Conservation (phyloP, 2,329 filamentous ascomycete species). For the Diplodia mutila region DNA sequence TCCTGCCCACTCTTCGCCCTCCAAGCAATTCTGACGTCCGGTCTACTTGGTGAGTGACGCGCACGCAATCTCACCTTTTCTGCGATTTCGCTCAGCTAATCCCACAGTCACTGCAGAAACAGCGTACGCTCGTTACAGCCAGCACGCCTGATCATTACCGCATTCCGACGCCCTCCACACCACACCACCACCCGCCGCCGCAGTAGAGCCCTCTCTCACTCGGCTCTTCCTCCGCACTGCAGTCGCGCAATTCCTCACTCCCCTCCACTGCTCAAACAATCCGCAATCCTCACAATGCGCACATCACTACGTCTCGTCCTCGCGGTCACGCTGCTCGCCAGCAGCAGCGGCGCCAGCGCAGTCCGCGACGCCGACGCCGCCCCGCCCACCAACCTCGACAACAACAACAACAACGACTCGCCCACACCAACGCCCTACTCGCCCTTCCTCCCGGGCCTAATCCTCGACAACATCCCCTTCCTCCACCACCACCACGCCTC, state of each 20-base stretch:
- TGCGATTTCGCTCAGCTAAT: neutral
- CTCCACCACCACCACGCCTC: neutral
- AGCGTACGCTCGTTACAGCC: neutral
- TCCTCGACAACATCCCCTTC: slow-evolving; percentile 12
- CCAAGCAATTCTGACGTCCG: neutral
- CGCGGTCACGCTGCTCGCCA: slow-evolving; percentile 2
- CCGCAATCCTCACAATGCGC: slow-evolving; percentile 6
- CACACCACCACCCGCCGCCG: neutral
- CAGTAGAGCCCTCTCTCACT: neutral
- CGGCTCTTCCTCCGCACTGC: neutral
- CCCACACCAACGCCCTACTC: neutral
- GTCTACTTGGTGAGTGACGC: neutral
- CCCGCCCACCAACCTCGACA: neutral
- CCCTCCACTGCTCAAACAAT: neutral
- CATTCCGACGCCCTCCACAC: neutral
- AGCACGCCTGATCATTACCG: neutral
- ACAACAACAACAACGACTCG: slow-evolving; percentile 4
- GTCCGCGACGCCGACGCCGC: neutral
- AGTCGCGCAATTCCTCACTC: neutral
- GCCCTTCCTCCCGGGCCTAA: slow-evolving; percentile 18
- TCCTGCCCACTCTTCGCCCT: neutral
- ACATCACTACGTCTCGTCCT: slow-evolving; percentile 2
- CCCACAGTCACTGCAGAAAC: neutral
- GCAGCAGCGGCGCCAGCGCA: slow-evolving; percentile 4
- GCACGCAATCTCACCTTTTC: neutral